phyloP scores from a whole-genome alignment of 129 eudicot genomes.

The Saposhnikovia divaricata region DNA sequence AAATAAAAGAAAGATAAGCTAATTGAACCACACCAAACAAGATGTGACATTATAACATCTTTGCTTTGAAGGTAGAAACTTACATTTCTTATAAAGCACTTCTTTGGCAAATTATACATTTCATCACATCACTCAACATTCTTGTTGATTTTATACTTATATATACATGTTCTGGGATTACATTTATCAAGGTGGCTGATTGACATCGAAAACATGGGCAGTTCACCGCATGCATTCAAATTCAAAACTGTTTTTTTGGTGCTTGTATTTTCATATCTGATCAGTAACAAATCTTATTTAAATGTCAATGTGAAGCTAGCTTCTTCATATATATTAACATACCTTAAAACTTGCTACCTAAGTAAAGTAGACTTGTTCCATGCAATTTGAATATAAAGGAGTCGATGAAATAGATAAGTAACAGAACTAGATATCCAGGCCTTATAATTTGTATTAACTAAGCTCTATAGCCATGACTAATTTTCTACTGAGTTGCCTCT shows the following conservation, averaged over 20 bases:
- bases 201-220: constrained; percentile 15
- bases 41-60: constrained; percentile 27
- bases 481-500: too few relatives aligned
- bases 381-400: too few relatives aligned
- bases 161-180: constrained; percentile 15
- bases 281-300: too few relatives aligned
- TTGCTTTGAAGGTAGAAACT: constrained; percentile 61
- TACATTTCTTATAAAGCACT: constrained; percentile 36
- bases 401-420: too few relatives aligned
- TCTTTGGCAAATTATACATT: constrained; percentile 29
- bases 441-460: too few relatives aligned
- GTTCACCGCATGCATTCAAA: constrained; percentile 11
- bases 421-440: too few relatives aligned
- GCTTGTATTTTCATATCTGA: constrained; percentile 16
- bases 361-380: too few relatives aligned
- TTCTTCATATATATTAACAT: too few relatives aligned
- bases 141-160: constrained; percentile 18
- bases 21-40: constrained; percentile 3
- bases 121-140: constrained; percentile 12
- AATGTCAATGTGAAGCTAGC: too few relatives aligned
- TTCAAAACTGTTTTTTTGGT: constrained; percentile 22
- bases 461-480: too few relatives aligned
- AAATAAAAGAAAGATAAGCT: not conserved
- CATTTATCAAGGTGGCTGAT: constrained; percentile 11
- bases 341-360: too few relatives aligned